These are phyloP conservation scores for Tinospora cordifolia DNA, from an alignment of 164 flowering plant species.

Conservation along the genomic window DNA sequence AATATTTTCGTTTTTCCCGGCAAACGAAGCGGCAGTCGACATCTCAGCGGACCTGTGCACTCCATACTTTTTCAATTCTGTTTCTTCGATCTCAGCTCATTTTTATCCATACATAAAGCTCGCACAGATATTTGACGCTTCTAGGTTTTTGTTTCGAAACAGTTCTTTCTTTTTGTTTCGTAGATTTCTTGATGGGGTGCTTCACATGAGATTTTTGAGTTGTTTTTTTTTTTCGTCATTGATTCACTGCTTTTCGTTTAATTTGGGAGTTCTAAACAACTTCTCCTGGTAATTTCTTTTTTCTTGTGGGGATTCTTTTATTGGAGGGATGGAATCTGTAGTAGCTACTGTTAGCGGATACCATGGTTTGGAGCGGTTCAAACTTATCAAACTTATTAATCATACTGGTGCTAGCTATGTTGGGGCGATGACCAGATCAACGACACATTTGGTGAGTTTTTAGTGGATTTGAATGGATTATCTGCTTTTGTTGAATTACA, in stretches of 20 bases:
- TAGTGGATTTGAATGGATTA: background rate
- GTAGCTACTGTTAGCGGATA: slow-evolving; percentile 89
- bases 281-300: background rate
- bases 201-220: too few species aligned
- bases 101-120: background rate
- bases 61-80: background rate
- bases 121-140: too few species aligned
- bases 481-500: background rate
- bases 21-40: slow-evolving; percentile 7
- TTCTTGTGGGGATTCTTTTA: slow-evolving; percentile 10
- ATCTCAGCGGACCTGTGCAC: slow-evolving; percentile 3
- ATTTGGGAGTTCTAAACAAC: too few species aligned
- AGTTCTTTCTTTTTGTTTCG: background rate
- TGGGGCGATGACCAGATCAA: slow-evolving; percentile 55
- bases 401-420: slow-evolving; percentile 79
- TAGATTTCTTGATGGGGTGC: too few species aligned
- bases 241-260: too few species aligned
- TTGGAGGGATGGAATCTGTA: slow-evolving; percentile 61
- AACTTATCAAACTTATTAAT: slow-evolving; percentile 76
- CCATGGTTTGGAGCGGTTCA: slow-evolving; percentile 67
- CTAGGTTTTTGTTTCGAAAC: background rate
- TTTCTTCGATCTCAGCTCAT: background rate
- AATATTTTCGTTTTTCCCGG: slow-evolving; percentile 18
- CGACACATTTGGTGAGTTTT: slow-evolving; percentile 72
- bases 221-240: background rate